Percentiles rank a stretch among this genome's conserved stretches.
phyloP scores from a whole-genome alignment of 2,329 filamentous ascomycete genomes.

The Trichothecium sympodiale region DNA sequence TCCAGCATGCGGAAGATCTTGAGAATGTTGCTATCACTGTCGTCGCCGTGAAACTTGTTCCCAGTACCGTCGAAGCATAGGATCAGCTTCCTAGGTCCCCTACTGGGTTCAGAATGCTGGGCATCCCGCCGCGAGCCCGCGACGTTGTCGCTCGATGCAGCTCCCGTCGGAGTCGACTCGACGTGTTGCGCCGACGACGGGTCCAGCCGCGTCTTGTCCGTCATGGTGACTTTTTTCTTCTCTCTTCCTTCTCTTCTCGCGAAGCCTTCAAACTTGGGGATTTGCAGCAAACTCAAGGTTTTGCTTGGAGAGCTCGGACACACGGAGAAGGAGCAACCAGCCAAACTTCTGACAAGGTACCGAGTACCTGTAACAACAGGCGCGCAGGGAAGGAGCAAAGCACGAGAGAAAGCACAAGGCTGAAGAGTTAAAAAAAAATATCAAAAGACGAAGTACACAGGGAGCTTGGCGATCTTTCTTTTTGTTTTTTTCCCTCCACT shows the following conservation, averaged over 20 bases:
- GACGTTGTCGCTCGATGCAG: conserved; percentile 3
- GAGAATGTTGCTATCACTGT: conserved; percentile 54
- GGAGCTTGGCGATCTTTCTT: too few species aligned
- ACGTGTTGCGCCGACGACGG: conserved; percentile 6
- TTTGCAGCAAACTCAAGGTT: background rate
- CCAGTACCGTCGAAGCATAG: conserved; percentile 55
- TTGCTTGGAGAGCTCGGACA: background rate
- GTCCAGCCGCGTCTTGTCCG: conserved; percentile 4
- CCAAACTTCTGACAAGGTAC: background rate
- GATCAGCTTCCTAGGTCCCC: conserved; percentile 34
- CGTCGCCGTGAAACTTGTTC: conserved; percentile 52
- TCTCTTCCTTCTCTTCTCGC: background rate
- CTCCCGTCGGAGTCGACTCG: background rate
- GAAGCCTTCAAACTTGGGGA: background rate
- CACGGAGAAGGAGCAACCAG: background rate
- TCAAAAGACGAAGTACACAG: too few species aligned
- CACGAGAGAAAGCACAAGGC: too few species aligned
- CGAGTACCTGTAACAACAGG: background rate
- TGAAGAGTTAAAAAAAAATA: too few species aligned
- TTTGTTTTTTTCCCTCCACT: too few species aligned
- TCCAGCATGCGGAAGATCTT: conserved; percentile 64
- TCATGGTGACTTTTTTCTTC: background rate
- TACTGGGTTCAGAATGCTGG: conserved; percentile 1
- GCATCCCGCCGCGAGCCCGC: conserved; percentile 5
- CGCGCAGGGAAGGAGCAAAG: background rate